Conservation (phyloP, 257 asterid genomes). For the Datura wrightii region DNA sequence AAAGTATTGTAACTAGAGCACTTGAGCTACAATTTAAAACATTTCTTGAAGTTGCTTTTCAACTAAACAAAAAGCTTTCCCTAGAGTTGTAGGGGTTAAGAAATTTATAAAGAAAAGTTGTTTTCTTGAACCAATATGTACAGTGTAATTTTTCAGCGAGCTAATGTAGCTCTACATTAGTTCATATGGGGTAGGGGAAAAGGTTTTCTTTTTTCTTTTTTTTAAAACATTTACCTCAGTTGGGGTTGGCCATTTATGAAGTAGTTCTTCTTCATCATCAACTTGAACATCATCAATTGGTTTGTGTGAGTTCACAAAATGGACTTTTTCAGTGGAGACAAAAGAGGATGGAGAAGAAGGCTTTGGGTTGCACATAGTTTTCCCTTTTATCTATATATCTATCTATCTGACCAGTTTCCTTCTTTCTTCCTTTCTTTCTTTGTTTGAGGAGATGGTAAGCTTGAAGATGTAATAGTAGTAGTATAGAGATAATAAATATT, state of each 20-base stretch:
- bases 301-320: slow-evolving; percentile 55
- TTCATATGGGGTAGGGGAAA: background rate
- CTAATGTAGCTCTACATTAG: background rate
- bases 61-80: background rate
- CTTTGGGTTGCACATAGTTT: slow-evolving; percentile 72
- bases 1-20: background rate
- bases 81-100: background rate
- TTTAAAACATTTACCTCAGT: slow-evolving; percentile 55
- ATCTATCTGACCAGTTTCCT: slow-evolving; percentile 10
- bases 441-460: background rate
- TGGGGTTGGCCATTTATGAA: slow-evolving; percentile 78
- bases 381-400: slow-evolving; percentile 7
- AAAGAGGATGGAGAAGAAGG: slow-evolving; percentile 76
- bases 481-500: slow-evolving; percentile 11
- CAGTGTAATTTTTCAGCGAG: background rate
- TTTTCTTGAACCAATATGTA: background rate
- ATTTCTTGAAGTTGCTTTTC: background rate
- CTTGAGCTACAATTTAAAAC: background rate
- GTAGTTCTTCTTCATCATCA: slow-evolving; percentile 38
- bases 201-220: background rate
- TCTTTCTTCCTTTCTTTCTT: background rate
- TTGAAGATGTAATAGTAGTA: slow-evolving; percentile 27
- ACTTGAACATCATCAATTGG: slow-evolving; percentile 49
- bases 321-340: slow-evolving; percentile 52
- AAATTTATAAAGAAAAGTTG: background rate